Evolutionary conservation across 352 stramenopile species (phyloP), one percentile per base, ranked within the genome.

Genomic region (Phytophthora macrochlamydospora): DNA sequence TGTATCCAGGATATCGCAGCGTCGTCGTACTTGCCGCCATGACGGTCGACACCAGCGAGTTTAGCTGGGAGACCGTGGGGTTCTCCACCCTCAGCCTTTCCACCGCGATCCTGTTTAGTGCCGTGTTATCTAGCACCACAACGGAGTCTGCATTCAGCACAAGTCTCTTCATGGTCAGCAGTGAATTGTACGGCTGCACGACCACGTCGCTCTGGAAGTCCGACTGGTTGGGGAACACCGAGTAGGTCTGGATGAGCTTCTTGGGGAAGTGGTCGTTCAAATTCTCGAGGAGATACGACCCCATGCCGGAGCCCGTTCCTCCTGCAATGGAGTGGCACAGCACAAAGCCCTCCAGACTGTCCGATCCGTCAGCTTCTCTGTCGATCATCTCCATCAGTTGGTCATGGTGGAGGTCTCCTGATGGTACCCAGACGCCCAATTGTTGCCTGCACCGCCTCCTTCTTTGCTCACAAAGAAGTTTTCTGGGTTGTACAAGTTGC

Each of bases 241-340:
- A 99, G 83, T 99, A 99, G 2, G 98, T 99, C 79, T 99, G 97
- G 51, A 99, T 98, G 59, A 99, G 85, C 78, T 99, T 99, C 81
- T 99, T 99, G 5, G 98, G 98, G 80, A 99, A 99, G 66, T 99
- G 97, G 79, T 99, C 98, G 79, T 99, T 99, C 3, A 99, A 74
- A 51, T 98, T 90, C 78, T 99, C 98, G 49, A 99, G 78, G n/a
- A 99, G 69, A 78, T 99, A 99, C 32, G 94, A 99, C 7, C 98
- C 97, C 97, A 99, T 99, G 18, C 98, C 98, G 38, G 95, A 99
- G 7, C 98, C 98, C 0, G 98, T 99, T 14, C 98, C 98, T 62
- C 98, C 98, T 7, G 98, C 97, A 82, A 99, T 99, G 28, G 95
- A 99, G 82, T 99, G 98, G 55, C 91, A 99, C 11, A 99, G 74